Conservation (phyloP, 2,329 filamentous ascomycete genomes). For the Berkeleyomyces rouxiae region DNA sequence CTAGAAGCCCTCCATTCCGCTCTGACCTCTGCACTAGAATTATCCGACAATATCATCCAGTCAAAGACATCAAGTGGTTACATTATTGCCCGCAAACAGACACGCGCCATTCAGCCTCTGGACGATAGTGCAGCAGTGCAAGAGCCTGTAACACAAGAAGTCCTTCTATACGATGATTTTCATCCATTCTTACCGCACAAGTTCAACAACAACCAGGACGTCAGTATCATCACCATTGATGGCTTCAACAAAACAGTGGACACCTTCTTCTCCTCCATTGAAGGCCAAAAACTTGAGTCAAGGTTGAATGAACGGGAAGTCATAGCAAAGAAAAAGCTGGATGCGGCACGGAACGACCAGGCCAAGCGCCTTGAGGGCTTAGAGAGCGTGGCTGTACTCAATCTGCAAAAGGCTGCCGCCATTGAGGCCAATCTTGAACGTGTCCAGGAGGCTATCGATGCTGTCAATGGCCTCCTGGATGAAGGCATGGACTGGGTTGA, state of each 20-base stretch:
- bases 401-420: conserved; percentile 73
- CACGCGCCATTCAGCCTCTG: not conserved
- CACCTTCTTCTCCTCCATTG: conserved; percentile 91
- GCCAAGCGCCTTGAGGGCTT: conserved; percentile 69
- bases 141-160: conserved; percentile 24
- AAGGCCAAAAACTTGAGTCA: conserved; percentile 82
- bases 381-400: conserved; percentile 63
- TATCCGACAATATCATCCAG: conserved; percentile 52
- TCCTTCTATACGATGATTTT: conserved; percentile 78
- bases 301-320: conserved; percentile 67
- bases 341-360: conserved; percentile 71
- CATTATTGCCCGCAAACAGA: conserved; percentile 56
- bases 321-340: conserved; percentile 65
- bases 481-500: conserved; percentile 98
- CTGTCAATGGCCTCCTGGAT: conserved; percentile 76
- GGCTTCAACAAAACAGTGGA: conserved; percentile 89
- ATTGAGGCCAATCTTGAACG: conserved; percentile 82
- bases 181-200: conserved; percentile 81
- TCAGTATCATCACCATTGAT: conserved; percentile 58
- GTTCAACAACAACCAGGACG: conserved; percentile 48
- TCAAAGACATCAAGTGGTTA: conserved; percentile 58
- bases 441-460: conserved; percentile 82
- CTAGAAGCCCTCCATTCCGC: conserved; percentile 51
- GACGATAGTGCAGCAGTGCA: conserved; percentile 12
- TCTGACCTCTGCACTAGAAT: conserved; percentile 51